Evolutionary conservation across 768 basidiomycete species (phyloP).

Genomic region (Fomitopsis serialis): DNA sequence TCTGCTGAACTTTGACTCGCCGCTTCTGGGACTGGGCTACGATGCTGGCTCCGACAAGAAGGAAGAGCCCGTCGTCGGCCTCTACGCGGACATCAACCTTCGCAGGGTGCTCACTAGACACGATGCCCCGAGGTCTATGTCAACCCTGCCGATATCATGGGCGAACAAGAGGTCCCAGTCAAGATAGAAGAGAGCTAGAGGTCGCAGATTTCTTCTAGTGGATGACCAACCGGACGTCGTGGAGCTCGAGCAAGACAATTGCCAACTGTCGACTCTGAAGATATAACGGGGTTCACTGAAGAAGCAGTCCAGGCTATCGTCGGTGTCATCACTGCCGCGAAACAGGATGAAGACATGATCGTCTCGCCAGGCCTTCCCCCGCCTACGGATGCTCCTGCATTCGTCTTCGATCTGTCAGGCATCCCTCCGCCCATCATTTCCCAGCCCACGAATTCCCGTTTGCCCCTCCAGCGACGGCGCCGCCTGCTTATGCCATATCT

Average conservation of each 20-base stretch:
- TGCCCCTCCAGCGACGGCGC: neutral
- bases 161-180: neutral
- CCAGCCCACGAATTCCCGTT: neutral
- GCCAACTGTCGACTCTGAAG: neutral
- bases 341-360: neutral
- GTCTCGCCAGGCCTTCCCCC: neutral
- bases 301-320: slow-evolving; percentile 22
- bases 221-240: neutral
- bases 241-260: neutral
- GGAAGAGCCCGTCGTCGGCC: slow-evolving; percentile 15
- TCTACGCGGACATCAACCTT: slow-evolving; percentile 31
- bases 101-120: slow-evolving; percentile 19
- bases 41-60: neutral
- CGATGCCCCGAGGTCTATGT: slow-evolving; percentile 23
- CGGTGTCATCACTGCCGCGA: slow-evolving; percentile 17
- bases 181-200: neutral
- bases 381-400: neutral
- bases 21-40: neutral
- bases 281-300: slow-evolving; percentile 12
- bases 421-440: neutral
- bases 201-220: neutral
- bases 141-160: slow-evolving; percentile 36
- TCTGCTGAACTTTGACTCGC: neutral
- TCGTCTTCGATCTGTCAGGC: neutral
- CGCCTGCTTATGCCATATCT: too few species aligned